Evolutionary conservation across 2,329 filamentous ascomycete species (phyloP), one percentile per base, ranked within the genome.

Genomic region (Ophiostoma quercus): DNA sequence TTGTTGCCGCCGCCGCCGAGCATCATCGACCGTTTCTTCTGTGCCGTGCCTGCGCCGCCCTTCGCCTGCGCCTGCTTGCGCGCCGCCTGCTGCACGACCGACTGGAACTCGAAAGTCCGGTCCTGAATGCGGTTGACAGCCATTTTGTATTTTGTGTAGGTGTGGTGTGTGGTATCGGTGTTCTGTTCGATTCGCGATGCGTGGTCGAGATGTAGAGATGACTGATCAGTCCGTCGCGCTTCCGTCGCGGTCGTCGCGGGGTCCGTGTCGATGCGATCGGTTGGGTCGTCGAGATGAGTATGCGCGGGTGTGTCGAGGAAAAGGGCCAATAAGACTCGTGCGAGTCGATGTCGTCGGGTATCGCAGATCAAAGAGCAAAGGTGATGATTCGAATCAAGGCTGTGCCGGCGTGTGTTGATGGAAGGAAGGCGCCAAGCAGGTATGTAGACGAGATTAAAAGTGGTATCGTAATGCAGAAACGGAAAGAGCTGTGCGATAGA

Each of bases 91-190:
- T 87, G 84, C 73, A 98, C 87, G 76, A 98, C 96, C 73, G 93
- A 91, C 79, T 90, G 90, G 85, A 99, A 99, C 84, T 99, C 95
- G 77, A 88, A 86, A 71, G 95, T 99, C 77, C 95, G 92, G 83
- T 99, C 95, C 84, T 99, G 95, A 79, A 98, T 96, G 68, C 93
- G 94, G 72, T 84, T 79, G 77, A 88, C 84, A 70, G 87, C 86
- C 87, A 90, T 90, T 68, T 22, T 69, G 7, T 37, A 4, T 60
- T 41, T 51, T 41, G n/a, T 51, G 32, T 54, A 9, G n/a, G 34
- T 34, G 32, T 51, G 14, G 14, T n/a, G 16, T 16, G 39, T 41
- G 9, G 2, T 5, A 19, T 39, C n/a, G 41, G 19, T n/a, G 37
- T n/a, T 41, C 54, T 67, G 14, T 32, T 25, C n/a, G 54, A 60